Evolutionary conservation across 2,329 filamentous ascomycete species (phyloP).

Genomic region (Pyrenophora seminiperda): DNA sequence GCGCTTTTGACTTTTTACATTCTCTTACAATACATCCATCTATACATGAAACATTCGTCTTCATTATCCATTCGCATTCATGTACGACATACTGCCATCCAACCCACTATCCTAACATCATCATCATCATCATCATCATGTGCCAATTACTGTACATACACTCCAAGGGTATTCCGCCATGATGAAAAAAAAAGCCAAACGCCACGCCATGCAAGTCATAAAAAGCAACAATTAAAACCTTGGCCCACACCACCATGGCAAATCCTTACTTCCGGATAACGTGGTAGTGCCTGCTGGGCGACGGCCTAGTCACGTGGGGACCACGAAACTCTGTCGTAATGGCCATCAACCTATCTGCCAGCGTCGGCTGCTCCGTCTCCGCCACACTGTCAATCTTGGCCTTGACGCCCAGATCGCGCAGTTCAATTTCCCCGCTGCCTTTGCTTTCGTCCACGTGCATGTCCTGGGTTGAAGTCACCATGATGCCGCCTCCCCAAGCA

Average conservation of each 20-base stretch:
- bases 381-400: conserved; percentile 37
- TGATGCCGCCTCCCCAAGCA: conserved; percentile 46
- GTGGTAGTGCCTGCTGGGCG: conserved; percentile 9
- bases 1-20: no score
- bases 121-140: no score
- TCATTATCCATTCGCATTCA: background rate
- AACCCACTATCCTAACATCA: no score
- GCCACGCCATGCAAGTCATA: conserved; percentile 1
- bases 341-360: conserved; percentile 46
- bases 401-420: conserved; percentile 42
- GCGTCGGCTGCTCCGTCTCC: conserved; percentile 49
- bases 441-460: conserved; percentile 39
- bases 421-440: conserved; percentile 30
- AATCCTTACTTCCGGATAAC: conserved; percentile 13
- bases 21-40: background rate
- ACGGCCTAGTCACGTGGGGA: conserved; percentile 20
- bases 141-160: no score
- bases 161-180: background rate
- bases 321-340: conserved; percentile 42
- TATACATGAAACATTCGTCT: no score
- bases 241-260: no score
- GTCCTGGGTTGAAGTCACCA: conserved; percentile 47
- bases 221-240: background rate
- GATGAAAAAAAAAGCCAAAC: background rate
- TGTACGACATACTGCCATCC: no score